These are phyloP conservation scores for Boletus subparvulus DNA, from an alignment of 768 basidiomycete species.

Conservation along the genomic window DNA sequence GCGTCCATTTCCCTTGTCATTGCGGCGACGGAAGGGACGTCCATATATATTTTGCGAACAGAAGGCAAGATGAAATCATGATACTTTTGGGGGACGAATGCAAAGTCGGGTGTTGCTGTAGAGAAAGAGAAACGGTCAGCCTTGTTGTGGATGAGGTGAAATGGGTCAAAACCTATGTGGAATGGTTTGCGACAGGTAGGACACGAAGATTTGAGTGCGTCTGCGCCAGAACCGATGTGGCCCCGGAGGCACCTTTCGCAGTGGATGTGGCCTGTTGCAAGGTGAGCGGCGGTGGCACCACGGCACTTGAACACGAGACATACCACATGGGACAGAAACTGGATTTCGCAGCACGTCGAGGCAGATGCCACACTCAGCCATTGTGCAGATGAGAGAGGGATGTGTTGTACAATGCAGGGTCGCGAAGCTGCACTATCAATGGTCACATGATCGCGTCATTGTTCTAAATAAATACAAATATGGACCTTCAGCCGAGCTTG, in stretches of 20 bases:
- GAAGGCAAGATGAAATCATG: constrained; percentile 57
- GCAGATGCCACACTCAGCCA: constrained; percentile 63
- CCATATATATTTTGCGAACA: constrained; percentile 56
- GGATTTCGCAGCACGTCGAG: constrained; percentile 53
- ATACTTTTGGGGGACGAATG: constrained; percentile 54
- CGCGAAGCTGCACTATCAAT: neutral
- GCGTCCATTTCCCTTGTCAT: constrained; percentile 35
- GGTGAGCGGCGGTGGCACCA: constrained; percentile 5
- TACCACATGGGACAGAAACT: constrained; percentile 65
- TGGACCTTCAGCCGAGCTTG: constrained; percentile 2
- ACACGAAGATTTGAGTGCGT: constrained; percentile 48
- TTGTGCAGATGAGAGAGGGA: constrained; percentile 10
- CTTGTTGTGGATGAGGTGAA: too few species aligned
- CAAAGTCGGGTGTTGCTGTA: constrained; percentile 48
- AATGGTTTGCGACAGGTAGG: constrained; percentile 58
- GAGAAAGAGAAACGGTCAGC: neutral
- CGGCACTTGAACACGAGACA: constrained; percentile 12
- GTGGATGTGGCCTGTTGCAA: constrained; percentile 57
- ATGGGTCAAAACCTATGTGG: constrained; percentile 46
- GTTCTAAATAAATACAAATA: constrained; percentile 25
- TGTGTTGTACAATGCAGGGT: neutral
- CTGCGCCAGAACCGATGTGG: constrained; percentile 27
- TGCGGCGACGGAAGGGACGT: constrained; percentile 30
- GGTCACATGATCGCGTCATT: constrained; percentile 31
- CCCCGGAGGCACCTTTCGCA: constrained; percentile 58